Percentiles rank a stretch among this genome's conserved stretches.
These are phyloP conservation scores for Phytophthora rubi DNA, from an alignment of 352 stramenopile species.

Conservation along the genomic window DNA sequence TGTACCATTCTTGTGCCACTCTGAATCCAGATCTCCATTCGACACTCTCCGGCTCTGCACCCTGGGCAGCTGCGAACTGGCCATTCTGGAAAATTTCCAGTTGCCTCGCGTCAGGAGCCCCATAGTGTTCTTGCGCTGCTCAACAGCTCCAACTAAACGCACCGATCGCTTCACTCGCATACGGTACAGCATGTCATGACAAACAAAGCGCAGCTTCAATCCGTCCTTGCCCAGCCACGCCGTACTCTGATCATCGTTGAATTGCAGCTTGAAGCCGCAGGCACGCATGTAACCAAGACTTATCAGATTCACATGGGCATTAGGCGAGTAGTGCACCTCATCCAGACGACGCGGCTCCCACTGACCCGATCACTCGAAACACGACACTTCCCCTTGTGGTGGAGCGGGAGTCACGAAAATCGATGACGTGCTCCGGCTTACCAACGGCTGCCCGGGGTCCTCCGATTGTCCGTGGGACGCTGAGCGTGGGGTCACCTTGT, in stretches of 20 bases:
- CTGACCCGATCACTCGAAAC: neutral
- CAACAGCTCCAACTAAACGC: neutral
- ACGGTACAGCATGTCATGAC: neutral
- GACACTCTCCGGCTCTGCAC: too few relatives aligned
- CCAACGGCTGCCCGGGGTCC: too few relatives aligned
- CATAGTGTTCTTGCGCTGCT: neutral
- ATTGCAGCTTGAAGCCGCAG: neutral
- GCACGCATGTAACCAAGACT: neutral
- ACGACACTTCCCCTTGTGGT: neutral
- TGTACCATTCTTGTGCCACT: too few relatives aligned
- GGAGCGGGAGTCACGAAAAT: too few relatives aligned
- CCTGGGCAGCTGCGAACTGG: too few relatives aligned
- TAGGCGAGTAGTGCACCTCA: neutral
- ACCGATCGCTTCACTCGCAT: neutral
- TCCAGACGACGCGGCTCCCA: neutral
- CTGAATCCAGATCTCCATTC: too few relatives aligned
- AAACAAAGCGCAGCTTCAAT: neutral
- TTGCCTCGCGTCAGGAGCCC: neutral
- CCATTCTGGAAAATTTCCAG: too few relatives aligned
- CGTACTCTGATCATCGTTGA: neutral
- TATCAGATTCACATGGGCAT: neutral
- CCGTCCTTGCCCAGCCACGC: neutral
- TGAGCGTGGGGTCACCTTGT: too few relatives aligned
- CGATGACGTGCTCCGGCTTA: too few relatives aligned
- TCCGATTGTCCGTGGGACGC: too few relatives aligned